phyloP scores from a whole-genome alignment of 1,139 yeast genomes.

The Diutina mesorugosa region DNA sequence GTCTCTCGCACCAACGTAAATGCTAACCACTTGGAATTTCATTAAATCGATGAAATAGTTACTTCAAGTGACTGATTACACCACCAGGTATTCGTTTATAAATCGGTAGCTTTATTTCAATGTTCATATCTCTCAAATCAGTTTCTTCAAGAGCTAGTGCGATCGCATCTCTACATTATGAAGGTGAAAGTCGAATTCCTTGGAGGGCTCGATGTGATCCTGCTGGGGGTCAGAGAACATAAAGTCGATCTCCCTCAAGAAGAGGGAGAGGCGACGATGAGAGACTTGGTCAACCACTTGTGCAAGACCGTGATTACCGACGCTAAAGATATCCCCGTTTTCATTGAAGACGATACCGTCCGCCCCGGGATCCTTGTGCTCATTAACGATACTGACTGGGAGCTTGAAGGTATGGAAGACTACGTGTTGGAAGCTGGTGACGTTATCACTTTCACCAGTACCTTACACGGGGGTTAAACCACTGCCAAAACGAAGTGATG shows the following conservation, averaged over 20 bases:
- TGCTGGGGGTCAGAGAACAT: constrained; percentile 38
- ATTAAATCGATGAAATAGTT: too few species aligned
- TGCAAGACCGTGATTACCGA: constrained; percentile 43
- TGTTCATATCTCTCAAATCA: too few species aligned
- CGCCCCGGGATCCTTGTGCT: constrained; percentile 89
- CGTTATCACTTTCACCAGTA: constrained; percentile 75
- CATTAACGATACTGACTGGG: constrained; percentile 96
- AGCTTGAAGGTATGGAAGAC: constrained; percentile 77
- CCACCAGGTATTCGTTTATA: too few species aligned
- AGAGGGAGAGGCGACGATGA: constrained; percentile 37
- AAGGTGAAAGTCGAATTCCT: constrained; percentile 12
- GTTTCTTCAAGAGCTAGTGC: background rate
- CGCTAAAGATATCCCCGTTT: constrained; percentile 55
- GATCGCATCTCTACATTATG: constrained; percentile 2
- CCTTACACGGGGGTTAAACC: constrained; percentile 82
- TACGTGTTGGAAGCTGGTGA: constrained; percentile 69
- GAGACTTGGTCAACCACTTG: constrained; percentile 45
- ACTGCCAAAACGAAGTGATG: background rate
- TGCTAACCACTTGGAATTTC: too few species aligned
- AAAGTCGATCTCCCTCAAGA: constrained; percentile 25
- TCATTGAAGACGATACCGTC: constrained; percentile 66
- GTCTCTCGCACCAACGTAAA: too few species aligned
- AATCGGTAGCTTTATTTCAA: too few species aligned
- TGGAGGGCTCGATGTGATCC: constrained; percentile 65
- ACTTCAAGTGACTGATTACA: too few species aligned